Evolutionary conservation across 108 stramenopile species (phyloP).

Genomic region (Hondaea fermentalgiana): DNA sequence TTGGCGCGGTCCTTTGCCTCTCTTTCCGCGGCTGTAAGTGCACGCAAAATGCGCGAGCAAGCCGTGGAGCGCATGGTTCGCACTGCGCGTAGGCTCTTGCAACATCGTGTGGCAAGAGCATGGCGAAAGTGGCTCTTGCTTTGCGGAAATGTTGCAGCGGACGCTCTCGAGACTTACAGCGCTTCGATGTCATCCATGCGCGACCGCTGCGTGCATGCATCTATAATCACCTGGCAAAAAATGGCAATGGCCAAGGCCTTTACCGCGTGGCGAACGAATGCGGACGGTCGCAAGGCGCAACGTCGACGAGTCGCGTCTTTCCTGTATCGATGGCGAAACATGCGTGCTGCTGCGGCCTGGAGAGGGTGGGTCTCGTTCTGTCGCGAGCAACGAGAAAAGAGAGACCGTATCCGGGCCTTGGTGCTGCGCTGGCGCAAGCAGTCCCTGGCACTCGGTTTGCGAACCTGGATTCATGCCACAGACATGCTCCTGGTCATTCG

Average conservation of each 20-base stretch:
- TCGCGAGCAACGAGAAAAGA: not conserved
- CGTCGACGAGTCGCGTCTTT: not conserved
- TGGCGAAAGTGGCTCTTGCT: not conserved
- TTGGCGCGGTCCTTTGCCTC: not conserved
- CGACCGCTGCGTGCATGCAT: not conserved
- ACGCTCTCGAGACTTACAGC: not conserved
- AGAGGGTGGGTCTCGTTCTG: not conserved
- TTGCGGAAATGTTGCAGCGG: not conserved
- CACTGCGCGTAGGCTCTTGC: not conserved
- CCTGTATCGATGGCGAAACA: not conserved
- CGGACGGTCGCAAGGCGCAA: not conserved
- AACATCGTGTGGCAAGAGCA: not conserved
- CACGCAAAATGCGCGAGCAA: not conserved
- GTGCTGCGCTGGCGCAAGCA: not conserved
- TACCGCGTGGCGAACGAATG: not conserved
- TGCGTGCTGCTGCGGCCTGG: not conserved
- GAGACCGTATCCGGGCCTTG: not conserved
- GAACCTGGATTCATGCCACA: not conserved
- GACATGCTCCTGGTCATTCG: not conserved
- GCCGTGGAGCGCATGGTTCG: not conserved
- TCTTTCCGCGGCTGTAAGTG: not conserved
- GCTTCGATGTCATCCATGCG: not conserved
- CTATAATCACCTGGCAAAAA: not conserved
- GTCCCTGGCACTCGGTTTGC: not conserved
- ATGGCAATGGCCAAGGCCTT: not conserved